Conservation (phyloP, 495 filamentous ascomycete genomes). For the Cudoniella acicularis region DNA sequence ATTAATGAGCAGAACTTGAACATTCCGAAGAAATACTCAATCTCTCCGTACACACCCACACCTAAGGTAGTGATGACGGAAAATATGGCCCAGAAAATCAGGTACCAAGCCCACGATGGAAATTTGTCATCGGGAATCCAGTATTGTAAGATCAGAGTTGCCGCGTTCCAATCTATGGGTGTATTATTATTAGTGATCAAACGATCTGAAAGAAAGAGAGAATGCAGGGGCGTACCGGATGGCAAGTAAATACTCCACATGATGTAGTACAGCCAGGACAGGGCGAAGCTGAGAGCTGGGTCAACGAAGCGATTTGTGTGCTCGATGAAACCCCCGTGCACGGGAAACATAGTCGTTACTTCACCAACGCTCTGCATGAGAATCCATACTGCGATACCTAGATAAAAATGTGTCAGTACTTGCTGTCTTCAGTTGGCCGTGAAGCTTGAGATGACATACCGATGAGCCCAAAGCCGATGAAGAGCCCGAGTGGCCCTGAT, state of each 20-base stretch:
- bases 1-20: slow-evolving; percentile 69
- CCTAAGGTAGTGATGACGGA: slow-evolving; percentile 60
- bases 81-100: slow-evolving; percentile 67
- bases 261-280: slow-evolving; percentile 60
- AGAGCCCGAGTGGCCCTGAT: slow-evolving; percentile 58
- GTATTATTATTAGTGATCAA: no score
- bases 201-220: no score
- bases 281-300: slow-evolving; percentile 67
- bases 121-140: slow-evolving; percentile 49
- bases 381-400: slow-evolving; percentile 11
- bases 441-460: no score
- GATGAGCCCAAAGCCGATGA: slow-evolving; percentile 64
- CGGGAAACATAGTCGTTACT: slow-evolving; percentile 67
- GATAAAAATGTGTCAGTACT: no score
- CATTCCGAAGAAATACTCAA: slow-evolving; percentile 51
- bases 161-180: slow-evolving; percentile 37
- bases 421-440: no score
- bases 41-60: slow-evolving; percentile 62
- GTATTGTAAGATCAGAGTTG: slow-evolving; percentile 66
- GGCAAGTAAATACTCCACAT: slow-evolving; percentile 9
- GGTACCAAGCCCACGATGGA: slow-evolving; percentile 57
- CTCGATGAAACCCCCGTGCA: slow-evolving; percentile 67
- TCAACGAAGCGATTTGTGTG: slow-evolving; percentile 70
- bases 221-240: no score
- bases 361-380: slow-evolving; percentile 46